phyloP scores from a whole-genome alignment of 129 eudicot genomes.

The Artemisia argyi region DNA sequence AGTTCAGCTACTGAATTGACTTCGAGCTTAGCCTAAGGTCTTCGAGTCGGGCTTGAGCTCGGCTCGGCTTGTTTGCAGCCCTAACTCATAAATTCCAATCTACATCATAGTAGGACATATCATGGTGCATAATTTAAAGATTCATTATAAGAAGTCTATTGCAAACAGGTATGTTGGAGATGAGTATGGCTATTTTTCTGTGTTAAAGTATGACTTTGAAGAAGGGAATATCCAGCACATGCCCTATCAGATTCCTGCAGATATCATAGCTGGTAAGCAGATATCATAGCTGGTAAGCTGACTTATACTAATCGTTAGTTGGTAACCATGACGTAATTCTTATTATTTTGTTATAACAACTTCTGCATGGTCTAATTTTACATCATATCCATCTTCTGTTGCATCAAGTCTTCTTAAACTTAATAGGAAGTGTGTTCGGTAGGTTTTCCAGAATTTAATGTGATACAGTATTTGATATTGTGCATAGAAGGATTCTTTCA shows the following conservation, averaged over 20 bases:
- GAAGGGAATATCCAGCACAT: conserved; percentile 53
- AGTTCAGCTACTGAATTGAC: no score
- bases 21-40: no score
- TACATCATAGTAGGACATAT: conserved; percentile 6
- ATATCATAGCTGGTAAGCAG: conserved; percentile 79
- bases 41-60: no score
- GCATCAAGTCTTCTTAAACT: conserved; percentile 10
- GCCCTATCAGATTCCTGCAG: conserved; percentile 74
- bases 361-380: conserved; percentile 4
- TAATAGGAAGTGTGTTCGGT: background rate
- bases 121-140: conserved; percentile 23
- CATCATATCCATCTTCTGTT: conserved; percentile 15
- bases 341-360: conserved; percentile 15
- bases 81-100: background rate
- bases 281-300: conserved; percentile 74
- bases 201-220: conserved; percentile 68
- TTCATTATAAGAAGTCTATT: conserved; percentile 12
- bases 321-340: conserved; percentile 17
- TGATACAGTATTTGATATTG: conserved; percentile 8
- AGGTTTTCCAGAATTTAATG: conserved; percentile 3
- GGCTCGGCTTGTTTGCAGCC: no score
- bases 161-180: conserved; percentile 80
- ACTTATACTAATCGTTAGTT: conserved; percentile 21
- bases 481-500: conserved; percentile 8
- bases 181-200: conserved; percentile 82